Evolutionary conservation across 2,329 filamentous ascomycete genomes (phyloP).

Genomic region (Lithohypha guttulata): DNA sequence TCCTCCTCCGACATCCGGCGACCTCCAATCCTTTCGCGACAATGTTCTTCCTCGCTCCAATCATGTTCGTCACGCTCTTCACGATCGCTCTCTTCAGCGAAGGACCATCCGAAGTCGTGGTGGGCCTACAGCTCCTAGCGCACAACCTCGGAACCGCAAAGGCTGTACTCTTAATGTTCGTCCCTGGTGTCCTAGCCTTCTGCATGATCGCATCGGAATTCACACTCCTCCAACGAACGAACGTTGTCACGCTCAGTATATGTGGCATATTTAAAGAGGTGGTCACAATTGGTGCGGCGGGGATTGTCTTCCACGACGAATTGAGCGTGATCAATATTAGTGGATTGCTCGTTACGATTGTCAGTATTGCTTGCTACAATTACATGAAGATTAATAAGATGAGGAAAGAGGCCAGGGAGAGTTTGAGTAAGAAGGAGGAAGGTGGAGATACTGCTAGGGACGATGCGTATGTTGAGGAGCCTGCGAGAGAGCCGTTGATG

Average conservation of each 20-base stretch:
- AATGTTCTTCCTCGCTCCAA: constrained; percentile 92
- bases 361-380: constrained; percentile 81
- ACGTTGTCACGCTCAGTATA: constrained; percentile 89
- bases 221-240: constrained; percentile 84
- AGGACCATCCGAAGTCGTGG: constrained; percentile 57
- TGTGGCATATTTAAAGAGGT: constrained; percentile 99
- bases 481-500: constrained; percentile 11
- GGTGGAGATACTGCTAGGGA: constrained; percentile 7
- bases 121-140: constrained; percentile 54
- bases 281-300: constrained; percentile 82
- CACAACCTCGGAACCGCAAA: constrained; percentile 56
- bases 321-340: constrained; percentile 80
- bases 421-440: constrained; percentile 24
- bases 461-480: constrained; percentile 7
- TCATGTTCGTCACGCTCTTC: constrained; percentile 84
- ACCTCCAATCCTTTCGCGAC: constrained; percentile 94
- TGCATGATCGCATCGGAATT: constrained; percentile 96
- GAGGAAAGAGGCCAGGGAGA: constrained; percentile 58
- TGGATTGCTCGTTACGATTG: constrained; percentile 78
- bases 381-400: constrained; percentile 89
- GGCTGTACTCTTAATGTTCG: constrained; percentile 65
- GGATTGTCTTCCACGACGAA: constrained; percentile 76
- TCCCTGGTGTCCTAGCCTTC: constrained; percentile 85
- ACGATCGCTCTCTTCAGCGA: constrained; percentile 77
- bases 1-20: constrained; percentile 83